Conservation (phyloP, 805 yeast genomes). For the Cyberlindnera petersonii region DNA sequence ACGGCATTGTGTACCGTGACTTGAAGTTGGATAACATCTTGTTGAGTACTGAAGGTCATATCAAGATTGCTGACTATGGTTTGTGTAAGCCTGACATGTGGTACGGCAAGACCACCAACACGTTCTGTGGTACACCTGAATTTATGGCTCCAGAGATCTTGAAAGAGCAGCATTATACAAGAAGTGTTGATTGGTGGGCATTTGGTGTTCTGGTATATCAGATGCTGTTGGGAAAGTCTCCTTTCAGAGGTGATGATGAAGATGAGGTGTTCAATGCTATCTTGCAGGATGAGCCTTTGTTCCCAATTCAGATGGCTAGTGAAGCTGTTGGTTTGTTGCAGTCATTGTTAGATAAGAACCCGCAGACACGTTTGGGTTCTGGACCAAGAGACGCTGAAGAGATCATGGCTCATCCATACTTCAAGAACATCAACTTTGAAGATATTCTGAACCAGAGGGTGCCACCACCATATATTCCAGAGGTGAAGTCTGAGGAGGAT, state of each 20-base stretch:
- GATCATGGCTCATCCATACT: conserved; percentile 93
- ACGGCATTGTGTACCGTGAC: conserved; percentile 94
- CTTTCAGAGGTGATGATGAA: conserved; percentile 95
- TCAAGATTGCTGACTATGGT: conserved; percentile 96
- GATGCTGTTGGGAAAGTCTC: conserved; percentile 94
- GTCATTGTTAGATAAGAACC: conserved; percentile 87
- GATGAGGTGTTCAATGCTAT: conserved; percentile 97
- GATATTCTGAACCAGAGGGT: conserved; percentile 70
- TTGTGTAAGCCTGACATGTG: conserved; percentile 93
- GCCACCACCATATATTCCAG: conserved; percentile 88
- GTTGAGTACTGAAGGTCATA: conserved; percentile 86
- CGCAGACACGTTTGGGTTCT: conserved; percentile 76
- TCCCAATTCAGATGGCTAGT: conserved; percentile 96
- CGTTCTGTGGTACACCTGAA: conserved; percentile 99
- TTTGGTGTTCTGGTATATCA: conserved; percentile 95
- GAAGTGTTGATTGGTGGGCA: conserved; percentile 99
- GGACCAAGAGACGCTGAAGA: conserved; percentile 88
- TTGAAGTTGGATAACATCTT: conserved; percentile 92
- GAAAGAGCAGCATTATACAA: conserved; percentile 86
- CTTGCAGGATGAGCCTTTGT: conserved; percentile 91
- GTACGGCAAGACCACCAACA: conserved; percentile 78
- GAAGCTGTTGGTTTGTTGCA: conserved; percentile 94
- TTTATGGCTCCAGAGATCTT: conserved; percentile 98
- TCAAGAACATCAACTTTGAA: conserved; percentile 84
- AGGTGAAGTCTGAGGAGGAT: conserved; percentile 81